Base-by-base conservation (phyloP, 129 eudicot species). In the Saussurea involucrata region DNA sequence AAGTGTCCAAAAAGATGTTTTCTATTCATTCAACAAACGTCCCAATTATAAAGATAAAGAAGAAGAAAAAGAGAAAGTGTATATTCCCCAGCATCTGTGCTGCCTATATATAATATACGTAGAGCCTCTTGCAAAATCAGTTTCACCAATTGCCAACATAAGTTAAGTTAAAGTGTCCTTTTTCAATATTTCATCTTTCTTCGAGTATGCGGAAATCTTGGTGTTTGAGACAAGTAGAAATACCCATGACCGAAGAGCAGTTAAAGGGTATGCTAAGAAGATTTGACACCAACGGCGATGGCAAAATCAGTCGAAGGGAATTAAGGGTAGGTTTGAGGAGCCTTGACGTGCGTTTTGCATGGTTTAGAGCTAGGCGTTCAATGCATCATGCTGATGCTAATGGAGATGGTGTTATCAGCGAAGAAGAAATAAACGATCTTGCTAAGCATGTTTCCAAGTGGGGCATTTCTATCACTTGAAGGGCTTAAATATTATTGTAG, bases 391-490 rank as follows among this genome's bases (percentile, higher is more conserved):
- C 84, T 53, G 89, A 85, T 82, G 71, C 83, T 24, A 76, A 85
- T n/a, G 72, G 80, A 63, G 89, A 85, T 60, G 86, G 86, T 69
- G 63, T 44, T 44, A 82, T 85, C 37, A 63, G 46, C 33, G 89
- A 85, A 15, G 79, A 78, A 0, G 89, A 85, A 66, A 40, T 85
- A 10, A 61, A 68, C 25, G 76, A 73, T 24, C 83, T 83, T 22
- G 72, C 77, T 1, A 82, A 64, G 33, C 71, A 82, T 29, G 72
- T 66, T 69, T 82, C 78, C 67, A 82, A 71, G 28, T 82, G 78
- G 82, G 82, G 78, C 2, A 64, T 82, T 25, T 55, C 37, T 68
- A 60, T 76, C 61, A 37, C 31, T 76, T 76, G 36, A 60, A 5
- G 40, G n/a, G 7, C 4, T 12, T 11, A 31, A 11, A 71, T 27